Base-by-base conservation (phyloP, 345 rosid species). In the Moricandia moricandioides region DNA sequence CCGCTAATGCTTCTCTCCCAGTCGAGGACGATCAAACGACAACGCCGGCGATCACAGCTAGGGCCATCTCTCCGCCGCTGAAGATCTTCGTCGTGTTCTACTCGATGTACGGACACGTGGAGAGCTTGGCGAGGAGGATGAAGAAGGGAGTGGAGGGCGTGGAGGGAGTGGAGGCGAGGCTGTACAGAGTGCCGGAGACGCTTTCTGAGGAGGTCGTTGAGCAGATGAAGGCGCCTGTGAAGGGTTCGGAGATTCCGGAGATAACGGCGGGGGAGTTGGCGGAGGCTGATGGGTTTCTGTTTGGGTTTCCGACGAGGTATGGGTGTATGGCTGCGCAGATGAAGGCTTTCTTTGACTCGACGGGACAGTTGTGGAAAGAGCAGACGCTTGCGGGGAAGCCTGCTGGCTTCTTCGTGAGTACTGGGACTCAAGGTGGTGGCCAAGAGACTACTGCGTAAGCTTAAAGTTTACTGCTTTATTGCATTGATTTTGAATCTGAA, bases 391-490 rank as follows among this genome's bases (percentile, higher is more conserved):
- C 91, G 0, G 93, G 98, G 14, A 93, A 89, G 62, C 95, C 96
- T 4, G 95, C 93, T 16, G 97, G 97, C 0, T 90, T 93, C 82
- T 90, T 90, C 58, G 87, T 87, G 2, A 90, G 96, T 60, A 87
- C 93, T 5, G 96, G 96, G 2, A 88, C 96, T 12, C 96, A 90
- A 60, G 96, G 98, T 4, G 95, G 96, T 78, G 96, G 95, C 34
- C 96, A 92, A 77, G 98, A 90, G 80, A 90, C 98, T 17, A 90
- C 89, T 17, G 95, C 89, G 92, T 88, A 84, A 84, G 94, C 56
- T 55, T n/a, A 27, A 3, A 11, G 12, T 61, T 56, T 68, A 2
- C 39, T n/a, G 5, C 39, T n/a, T 70, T 1, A 11, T 29, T 77
- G 58, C 29, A 52, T 27, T 69, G 61, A 5, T 1, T 24, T 34